A percentile compares a stretch with the other conserved stretches of the same genome.
These are phyloP conservation scores for Acrodontium crateriforme DNA, from an alignment of 2,329 filamentous ascomycete species.

Conservation along the genomic window DNA sequence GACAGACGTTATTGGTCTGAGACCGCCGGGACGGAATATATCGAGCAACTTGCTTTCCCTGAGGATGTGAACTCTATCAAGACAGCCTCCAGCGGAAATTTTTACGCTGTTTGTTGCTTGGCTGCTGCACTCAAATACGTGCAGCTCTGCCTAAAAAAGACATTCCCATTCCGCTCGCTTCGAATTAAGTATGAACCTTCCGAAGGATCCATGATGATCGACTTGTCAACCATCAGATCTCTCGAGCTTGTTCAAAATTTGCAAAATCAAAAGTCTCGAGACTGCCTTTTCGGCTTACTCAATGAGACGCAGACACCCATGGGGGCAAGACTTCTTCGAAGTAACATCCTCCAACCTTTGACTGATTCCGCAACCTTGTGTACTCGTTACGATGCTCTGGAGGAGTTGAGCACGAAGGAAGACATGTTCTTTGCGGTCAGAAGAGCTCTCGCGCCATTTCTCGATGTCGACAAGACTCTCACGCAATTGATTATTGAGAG, in stretches of 20 bases:
- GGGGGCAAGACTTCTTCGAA: constrained; percentile 70
- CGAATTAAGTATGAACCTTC: constrained; percentile 77
- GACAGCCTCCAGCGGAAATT: constrained; percentile 67
- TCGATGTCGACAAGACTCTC: constrained; percentile 67
- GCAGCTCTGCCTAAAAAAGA: constrained; percentile 52
- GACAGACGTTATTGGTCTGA: constrained; percentile 81
- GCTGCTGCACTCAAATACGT: constrained; percentile 79
- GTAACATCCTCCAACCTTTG: constrained; percentile 78
- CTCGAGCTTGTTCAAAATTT: constrained; percentile 85
- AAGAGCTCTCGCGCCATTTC: constrained; percentile 60
- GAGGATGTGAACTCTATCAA: constrained; percentile 73
- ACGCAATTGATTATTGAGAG: constrained; percentile 64
- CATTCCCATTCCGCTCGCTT: constrained; percentile 65
- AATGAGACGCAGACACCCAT: constrained; percentile 81
- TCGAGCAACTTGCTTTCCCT: constrained; percentile 63
- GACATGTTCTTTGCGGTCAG: constrained; percentile 71
- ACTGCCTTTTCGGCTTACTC: constrained; percentile 71
- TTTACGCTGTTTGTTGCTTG: constrained; percentile 72
- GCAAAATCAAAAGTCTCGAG: constrained; percentile 60
- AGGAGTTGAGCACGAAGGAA: constrained; percentile 68
- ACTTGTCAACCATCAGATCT: constrained; percentile 71
- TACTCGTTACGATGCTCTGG: constrained; percentile 66
- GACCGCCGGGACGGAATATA: constrained; percentile 58
- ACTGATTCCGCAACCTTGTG: constrained; percentile 55
- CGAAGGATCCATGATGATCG: constrained; percentile 91